These are phyloP conservation scores for Penicillium crystallinum DNA, from an alignment of 495 filamentous ascomycete species.

Conservation along the genomic window DNA sequence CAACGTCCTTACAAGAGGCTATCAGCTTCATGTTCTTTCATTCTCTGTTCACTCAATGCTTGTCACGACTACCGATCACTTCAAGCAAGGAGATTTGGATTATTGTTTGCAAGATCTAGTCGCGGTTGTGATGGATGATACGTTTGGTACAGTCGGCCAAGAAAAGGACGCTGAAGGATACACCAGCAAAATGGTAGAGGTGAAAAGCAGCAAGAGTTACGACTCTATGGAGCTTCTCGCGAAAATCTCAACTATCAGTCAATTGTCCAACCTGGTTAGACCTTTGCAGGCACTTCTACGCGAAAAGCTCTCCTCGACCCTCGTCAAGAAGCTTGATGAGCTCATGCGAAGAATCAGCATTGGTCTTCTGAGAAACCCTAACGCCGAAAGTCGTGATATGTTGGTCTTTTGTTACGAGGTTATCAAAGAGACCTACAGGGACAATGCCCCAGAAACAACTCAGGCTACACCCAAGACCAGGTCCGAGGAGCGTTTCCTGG, in stretches of 20 bases:
- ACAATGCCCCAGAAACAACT: conserved; percentile 28
- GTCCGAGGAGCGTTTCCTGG: conserved; percentile 64
- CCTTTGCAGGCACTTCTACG: conserved; percentile 72
- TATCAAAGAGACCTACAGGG: conserved; percentile 76
- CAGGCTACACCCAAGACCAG: conserved; percentile 45
- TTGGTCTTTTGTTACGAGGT: conserved; percentile 92
- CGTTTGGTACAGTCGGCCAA: conserved; percentile 89
- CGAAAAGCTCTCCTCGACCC: conserved; percentile 74
- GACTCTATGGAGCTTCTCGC: conserved; percentile 95
- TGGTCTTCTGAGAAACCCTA: conserved; percentile 74
- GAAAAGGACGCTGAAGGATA: conserved; percentile 98
- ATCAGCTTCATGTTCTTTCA: conserved; percentile 92
- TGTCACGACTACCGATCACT: conserved; percentile 64
- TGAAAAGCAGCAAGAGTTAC: conserved; percentile 95
- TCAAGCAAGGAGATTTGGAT: conserved; percentile 78
- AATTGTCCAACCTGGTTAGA: conserved; percentile 66
- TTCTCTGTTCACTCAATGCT: conserved; percentile 93
- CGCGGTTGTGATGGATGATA: conserved; percentile 91
- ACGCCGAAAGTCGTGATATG: conserved; percentile 67
- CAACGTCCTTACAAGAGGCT: conserved; percentile 72
- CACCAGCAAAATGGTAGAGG: conserved; percentile 90
- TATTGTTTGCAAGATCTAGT: conserved; percentile 78
- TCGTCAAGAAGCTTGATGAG: conserved; percentile 84
- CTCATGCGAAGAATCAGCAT: conserved; percentile 76
- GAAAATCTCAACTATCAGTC: conserved; percentile 65